Percentiles rank a stretch among this genome's conserved stretches.
Conservation (phyloP, 768 basidiomycete species). For the Dictyophora rubrovolvata region DNA sequence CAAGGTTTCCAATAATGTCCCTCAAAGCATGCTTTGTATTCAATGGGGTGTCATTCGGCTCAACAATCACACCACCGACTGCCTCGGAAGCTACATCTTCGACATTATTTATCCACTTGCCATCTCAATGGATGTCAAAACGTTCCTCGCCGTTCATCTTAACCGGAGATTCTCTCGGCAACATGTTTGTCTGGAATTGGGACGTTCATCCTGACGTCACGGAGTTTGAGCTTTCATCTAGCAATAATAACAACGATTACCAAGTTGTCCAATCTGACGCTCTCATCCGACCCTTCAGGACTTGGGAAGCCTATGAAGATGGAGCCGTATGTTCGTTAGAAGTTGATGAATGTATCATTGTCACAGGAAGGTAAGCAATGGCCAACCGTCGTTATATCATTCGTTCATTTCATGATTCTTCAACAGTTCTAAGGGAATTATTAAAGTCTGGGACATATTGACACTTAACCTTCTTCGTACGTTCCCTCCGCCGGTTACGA, state of each 20-base stretch:
- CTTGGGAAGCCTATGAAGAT: slow-evolving; percentile 56
- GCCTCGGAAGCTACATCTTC: neutral
- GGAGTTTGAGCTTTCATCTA: too few relatives aligned
- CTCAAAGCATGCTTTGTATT: slow-evolving; percentile 38
- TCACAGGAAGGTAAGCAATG: slow-evolving; percentile 37
- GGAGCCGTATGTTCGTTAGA: slow-evolving; percentile 54
- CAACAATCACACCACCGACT: neutral
- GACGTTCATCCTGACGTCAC: neutral
- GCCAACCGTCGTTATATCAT: neutral
- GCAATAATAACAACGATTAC: too few relatives aligned
- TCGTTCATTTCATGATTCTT: neutral
- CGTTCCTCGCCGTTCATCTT: slow-evolving; percentile 40
- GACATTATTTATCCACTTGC: neutral
- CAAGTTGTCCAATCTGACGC: too few relatives aligned
- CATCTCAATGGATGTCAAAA: slow-evolving; percentile 11
- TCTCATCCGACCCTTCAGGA: slow-evolving; percentile 19
- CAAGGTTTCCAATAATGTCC: slow-evolving; percentile 40
- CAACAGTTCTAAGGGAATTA: slow-evolving; percentile 42
- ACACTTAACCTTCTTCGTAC: slow-evolving; percentile 47
- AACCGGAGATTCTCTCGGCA: slow-evolving; percentile 56
- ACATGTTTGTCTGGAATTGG: slow-evolving; percentile 45
- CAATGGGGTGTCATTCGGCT: neutral
- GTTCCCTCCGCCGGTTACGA: slow-evolving; percentile 35
- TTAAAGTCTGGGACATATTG: slow-evolving; percentile 56
- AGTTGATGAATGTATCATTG: slow-evolving; percentile 48